Evolutionary conservation across 2,329 filamentous ascomycete genomes (phyloP), one percentile per base, ranked within the genome.

Genomic region (Aspergillus sp.): DNA sequence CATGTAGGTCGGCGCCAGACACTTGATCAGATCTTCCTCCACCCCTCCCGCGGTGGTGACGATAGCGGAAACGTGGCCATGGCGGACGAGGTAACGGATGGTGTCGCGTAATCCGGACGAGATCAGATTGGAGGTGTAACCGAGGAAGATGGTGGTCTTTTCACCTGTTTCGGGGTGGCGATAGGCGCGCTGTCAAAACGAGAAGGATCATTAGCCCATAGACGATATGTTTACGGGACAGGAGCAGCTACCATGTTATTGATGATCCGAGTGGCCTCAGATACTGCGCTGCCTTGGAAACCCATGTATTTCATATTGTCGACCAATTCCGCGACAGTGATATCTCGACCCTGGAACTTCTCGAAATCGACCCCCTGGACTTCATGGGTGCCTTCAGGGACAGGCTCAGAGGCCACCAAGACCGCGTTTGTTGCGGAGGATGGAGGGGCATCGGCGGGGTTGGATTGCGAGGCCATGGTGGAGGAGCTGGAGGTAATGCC

Each of bases 11-110:
- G 91, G 87, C 10, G 88, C 94, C 2, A 99, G 85, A 65, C 94
- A 99, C 77, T 99, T 99, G 81, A 99, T 99, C 53, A 99, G 86
- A 73, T 99, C 94, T 71, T 99, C 94, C 73, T 99, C 94, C 48
- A 99, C 84, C 46, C 94, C 94, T 42, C 94, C 94, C 0, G 94
- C 94, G 0, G 94, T 96, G 20, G 94, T 96, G 55, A 99, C 94
- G 65, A 99, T 90, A 60, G 88, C 89, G 1, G 91, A 94, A 58
- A 99, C 86, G 69, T 97, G 92, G 58, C 86, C 87, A 76, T 99
- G 91, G 76, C 97, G 84, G 42, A 95, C 92, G 1, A 99, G 84
- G 77, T 91, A 99, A 52, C 94, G 89, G 59, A 99, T 79, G 32
- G 92, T 92, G 60, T 96, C 92, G 49, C 94, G 85, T 25, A 99